phyloP scores from a whole-genome alignment of 2,329 filamentous ascomycete species.

The Clonostachys solani region DNA sequence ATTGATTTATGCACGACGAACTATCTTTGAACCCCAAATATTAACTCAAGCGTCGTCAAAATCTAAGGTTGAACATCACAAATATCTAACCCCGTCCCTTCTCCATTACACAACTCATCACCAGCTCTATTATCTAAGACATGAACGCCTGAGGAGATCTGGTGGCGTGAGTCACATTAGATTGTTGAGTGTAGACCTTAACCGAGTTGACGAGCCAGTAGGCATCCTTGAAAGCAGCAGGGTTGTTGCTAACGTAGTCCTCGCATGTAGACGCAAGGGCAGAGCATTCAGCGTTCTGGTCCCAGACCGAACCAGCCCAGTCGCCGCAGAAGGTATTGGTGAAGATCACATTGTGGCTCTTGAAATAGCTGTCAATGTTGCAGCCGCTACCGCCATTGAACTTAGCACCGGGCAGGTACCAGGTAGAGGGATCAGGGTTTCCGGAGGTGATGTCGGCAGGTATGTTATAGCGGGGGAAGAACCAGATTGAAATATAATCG shows the following conservation, averaged over 20 bases:
- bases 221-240: conserved; percentile 63
- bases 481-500: conserved; percentile 71
- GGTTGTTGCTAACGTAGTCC: conserved; percentile 68
- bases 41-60: too few species aligned
- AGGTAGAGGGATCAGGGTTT: conserved; percentile 60
- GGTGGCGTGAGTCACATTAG: too few species aligned
- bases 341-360: conserved; percentile 70
- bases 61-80: too few species aligned
- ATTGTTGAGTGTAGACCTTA: conserved; percentile 65
- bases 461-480: conserved; percentile 66
- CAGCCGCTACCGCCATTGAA: conserved; percentile 67
- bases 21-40: too few species aligned
- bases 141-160: too few species aligned
- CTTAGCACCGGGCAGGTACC: conserved; percentile 63
- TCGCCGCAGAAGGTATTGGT: conserved; percentile 84
- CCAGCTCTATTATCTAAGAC: too few species aligned
- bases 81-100: too few species aligned
- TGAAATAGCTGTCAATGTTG: conserved; percentile 67
- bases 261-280: conserved; percentile 61
- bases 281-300: conserved; percentile 49
- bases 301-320: conserved; percentile 76
- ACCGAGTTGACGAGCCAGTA: conserved; percentile 76
- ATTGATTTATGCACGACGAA: too few species aligned
- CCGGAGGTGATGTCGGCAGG: conserved; percentile 58
- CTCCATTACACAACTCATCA: too few species aligned